Conservation (phyloP, 768 basidiomycete species). For the Boletus pseudo-olivaceus region DNA sequence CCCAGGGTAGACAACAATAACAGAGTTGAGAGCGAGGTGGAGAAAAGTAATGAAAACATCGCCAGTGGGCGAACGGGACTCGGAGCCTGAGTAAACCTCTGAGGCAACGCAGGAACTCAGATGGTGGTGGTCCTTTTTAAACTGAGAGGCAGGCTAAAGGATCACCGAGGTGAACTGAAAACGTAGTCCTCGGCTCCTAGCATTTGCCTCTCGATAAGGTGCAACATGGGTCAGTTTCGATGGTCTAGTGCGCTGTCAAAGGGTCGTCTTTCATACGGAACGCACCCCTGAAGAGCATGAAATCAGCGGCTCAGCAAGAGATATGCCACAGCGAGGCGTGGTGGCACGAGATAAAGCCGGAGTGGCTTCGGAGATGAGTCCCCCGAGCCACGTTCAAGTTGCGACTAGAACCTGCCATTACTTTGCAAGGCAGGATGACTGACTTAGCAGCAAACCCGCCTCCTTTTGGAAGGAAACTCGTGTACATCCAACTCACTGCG, state of each 20-base stretch:
- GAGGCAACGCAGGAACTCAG: neutral
- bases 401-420: neutral
- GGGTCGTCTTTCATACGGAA: neutral
- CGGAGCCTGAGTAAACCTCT: neutral
- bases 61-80: slow-evolving; percentile 1
- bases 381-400: slow-evolving; percentile 1
- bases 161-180: slow-evolving; percentile 6
- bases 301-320: slow-evolving; percentile 3
- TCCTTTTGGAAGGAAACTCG: slow-evolving; percentile 5
- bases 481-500: slow-evolving; percentile 6
- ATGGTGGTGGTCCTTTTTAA: slow-evolving; percentile 15
- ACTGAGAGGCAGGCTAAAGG: neutral
- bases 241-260: neutral
- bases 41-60: neutral
- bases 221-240: slow-evolving; percentile 12
- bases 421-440: slow-evolving; percentile 2
- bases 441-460: slow-evolving; percentile 9
- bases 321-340: slow-evolving; percentile 8
- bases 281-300: slow-evolving; percentile 5
- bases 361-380: slow-evolving; percentile 7
- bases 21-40: slow-evolving; percentile 4
- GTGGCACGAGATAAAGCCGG: slow-evolving; percentile 9
- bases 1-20: slow-evolving; percentile 8
- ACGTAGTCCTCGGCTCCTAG: slow-evolving; percentile 14
- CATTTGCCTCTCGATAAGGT: slow-evolving; percentile 15